Base-by-base conservation (phyloP, 768 basidiomycete genomes). In the Russula olivacea region DNA sequence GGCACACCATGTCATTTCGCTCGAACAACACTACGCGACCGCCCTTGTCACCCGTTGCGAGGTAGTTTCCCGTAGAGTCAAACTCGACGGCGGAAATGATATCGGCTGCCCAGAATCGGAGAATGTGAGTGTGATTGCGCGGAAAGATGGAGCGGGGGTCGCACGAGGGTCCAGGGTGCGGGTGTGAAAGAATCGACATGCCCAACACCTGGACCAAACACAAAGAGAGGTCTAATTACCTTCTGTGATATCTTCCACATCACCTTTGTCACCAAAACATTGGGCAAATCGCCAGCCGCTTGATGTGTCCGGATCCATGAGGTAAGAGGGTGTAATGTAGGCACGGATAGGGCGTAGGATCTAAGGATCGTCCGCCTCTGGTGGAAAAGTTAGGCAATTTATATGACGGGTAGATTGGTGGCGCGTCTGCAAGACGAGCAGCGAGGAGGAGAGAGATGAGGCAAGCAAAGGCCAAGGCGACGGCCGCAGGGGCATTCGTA, bases 51-150 rank as follows among this genome's bases (percentile, higher is more conserved):
- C 97, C 97, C 0, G 97, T 99, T 60, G 97, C 97, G 69, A 99
- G 92, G 75, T 99, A 99, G 75, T 97, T 97, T 56, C 97, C 97
- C 56, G 97, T 97, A 63, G 97, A 96, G 76, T 98, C 97, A 73
- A 98, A 99, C 80, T 99, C 97, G 74, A 98, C 97, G 64, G 96
- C 97, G 55, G 97, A 98, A 76, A 99, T 99, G 81, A 99, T 98
- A 82, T 99, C 97, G 80, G 97, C 94, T 98, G 65, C 66, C 57
- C 52, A 43, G 28, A 47, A 58, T 58, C 51, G 50, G 55, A 58
- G 63, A 19, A 32, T 21, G 49, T 57, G 43, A 56, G 56, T 32
- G 41, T 59, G 53, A 15, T 28, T 49, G 58, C 65, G 50, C 48
- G 59, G 59, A 58, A 66, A 56, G 59, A 51, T 11, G n/a, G 34